Conservation (phyloP, 202 grass and related monocot genomes). For the Zoysia matrella region DNA sequence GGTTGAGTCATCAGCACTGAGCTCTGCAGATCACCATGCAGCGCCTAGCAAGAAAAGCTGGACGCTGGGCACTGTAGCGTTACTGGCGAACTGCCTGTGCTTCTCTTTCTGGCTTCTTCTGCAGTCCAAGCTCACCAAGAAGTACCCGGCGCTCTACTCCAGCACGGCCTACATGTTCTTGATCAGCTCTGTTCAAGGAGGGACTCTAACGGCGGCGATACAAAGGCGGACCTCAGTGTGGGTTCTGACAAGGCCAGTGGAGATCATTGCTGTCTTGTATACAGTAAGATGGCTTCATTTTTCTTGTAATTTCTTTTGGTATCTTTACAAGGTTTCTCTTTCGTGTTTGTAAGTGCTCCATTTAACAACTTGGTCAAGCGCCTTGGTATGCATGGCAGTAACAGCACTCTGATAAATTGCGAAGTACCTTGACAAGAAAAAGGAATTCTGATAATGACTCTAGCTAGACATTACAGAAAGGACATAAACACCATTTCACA, state of each 20-base stretch:
- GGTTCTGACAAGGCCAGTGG: constrained; percentile 50
- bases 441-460: neutral
- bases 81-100: constrained; percentile 60
- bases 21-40: constrained; percentile 33
- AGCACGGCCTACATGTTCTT: constrained; percentile 68
- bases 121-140: constrained; percentile 68
- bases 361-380: neutral
- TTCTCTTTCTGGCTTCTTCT: constrained; percentile 77
- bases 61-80: constrained; percentile 61
- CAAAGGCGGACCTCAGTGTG: constrained; percentile 54
- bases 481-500: constrained; percentile 9
- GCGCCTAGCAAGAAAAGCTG: constrained; percentile 54
- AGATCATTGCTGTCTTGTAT: constrained; percentile 58
- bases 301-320: constrained; percentile 3
- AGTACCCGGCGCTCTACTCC: constrained; percentile 68
- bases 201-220: constrained; percentile 40
- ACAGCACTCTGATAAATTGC: neutral
- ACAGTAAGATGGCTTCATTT: constrained; percentile 50
- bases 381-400: neutral
- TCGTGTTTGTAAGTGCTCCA: neutral
- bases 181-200: constrained; percentile 57
- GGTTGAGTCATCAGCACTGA: constrained; percentile 17
- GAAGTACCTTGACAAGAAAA: constrained; percentile 15
- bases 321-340: neutral
- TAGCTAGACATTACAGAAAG: neutral